Evolutionary conservation across 108 stramenopile genomes (phyloP).

Genomic region (Cyclostephanos invisitatus): DNA sequence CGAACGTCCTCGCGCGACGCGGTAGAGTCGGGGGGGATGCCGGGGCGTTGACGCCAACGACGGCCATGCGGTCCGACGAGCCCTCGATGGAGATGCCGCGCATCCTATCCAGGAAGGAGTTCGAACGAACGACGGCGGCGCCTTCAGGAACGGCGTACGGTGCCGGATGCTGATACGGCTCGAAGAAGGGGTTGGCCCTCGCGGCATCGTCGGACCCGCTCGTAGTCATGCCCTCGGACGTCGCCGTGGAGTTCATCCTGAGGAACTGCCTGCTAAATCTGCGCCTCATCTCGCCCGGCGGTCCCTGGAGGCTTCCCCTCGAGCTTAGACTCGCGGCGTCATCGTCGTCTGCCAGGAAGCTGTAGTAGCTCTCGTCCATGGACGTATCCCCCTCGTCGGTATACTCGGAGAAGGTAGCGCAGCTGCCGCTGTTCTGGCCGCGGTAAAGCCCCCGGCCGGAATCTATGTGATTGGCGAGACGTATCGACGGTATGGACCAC

Average conservation of each 20-base stretch:
- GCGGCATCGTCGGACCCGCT: neutral
- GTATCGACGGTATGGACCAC: constrained; percentile 54
- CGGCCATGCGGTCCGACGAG: neutral
- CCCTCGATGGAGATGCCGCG: constrained; percentile 22
- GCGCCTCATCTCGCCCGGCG: neutral
- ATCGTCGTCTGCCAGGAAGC: constrained; percentile 16
- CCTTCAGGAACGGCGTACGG: neutral
- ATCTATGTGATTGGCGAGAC: constrained; percentile 42
- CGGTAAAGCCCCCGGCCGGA: neutral
- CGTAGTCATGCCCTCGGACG: neutral
- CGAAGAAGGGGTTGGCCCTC: neutral
- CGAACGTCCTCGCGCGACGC: constrained; percentile 2
- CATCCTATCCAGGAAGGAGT: constrained; percentile 24
- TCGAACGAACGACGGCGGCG: constrained; percentile 10
- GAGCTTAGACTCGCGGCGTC: constrained; percentile 2
- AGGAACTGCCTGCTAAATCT: neutral
- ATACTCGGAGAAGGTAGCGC: neutral
- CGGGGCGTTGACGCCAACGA: neutral
- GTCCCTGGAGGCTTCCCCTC: neutral
- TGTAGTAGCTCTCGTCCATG: constrained; percentile 12
- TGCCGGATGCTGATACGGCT: neutral
- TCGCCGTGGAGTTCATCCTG: neutral
- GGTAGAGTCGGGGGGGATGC: neutral
- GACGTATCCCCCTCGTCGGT: constrained; percentile 2
- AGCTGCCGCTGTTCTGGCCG: neutral